Conservation (phyloP, 768 basidiomycete species). For the Tricholoma sp. region DNA sequence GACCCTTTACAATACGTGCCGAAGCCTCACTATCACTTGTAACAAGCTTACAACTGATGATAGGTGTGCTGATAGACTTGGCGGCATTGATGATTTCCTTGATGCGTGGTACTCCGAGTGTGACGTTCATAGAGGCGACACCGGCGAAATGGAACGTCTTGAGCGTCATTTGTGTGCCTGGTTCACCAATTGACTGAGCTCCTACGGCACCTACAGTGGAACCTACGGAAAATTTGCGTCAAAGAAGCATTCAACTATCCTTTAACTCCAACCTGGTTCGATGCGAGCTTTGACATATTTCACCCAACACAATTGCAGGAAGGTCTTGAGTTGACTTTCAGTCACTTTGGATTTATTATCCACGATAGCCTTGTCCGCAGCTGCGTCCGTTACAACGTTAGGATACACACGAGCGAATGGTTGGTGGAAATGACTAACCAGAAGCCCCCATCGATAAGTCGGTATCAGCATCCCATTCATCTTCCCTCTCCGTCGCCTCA, state of each 20-base stretch:
- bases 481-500: slow-evolving; percentile 67
- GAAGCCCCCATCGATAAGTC: slow-evolving; percentile 74
- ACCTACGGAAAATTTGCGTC: slow-evolving; percentile 37
- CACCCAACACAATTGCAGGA: slow-evolving; percentile 84
- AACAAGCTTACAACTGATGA: slow-evolving; percentile 94
- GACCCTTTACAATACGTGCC: slow-evolving; percentile 94
- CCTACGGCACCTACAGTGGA: slow-evolving; percentile 98
- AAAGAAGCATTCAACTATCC: background rate
- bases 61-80: slow-evolving; percentile 95
- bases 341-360: slow-evolving; percentile 92
- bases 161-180: slow-evolving; percentile 98
- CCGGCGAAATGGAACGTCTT: slow-evolving; percentile 99
- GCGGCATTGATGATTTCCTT: slow-evolving; percentile 99
- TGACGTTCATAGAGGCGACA: slow-evolving; percentile 99
- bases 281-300: slow-evolving; percentile 95
- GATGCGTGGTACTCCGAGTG: slow-evolving; percentile 98
- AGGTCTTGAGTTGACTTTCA: slow-evolving; percentile 65
- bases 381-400: slow-evolving; percentile 27
- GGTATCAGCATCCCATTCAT: slow-evolving; percentile 74
- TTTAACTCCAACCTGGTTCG: slow-evolving; percentile 65
- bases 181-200: slow-evolving; percentile 98
- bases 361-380: slow-evolving; percentile 66
- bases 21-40: slow-evolving; percentile 84
- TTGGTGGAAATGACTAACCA: slow-evolving; percentile 36
- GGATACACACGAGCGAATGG: slow-evolving; percentile 1